Evolutionary conservation across 2,329 filamentous ascomycete genomes (phyloP).

Genomic region (Aureobasidium leucospermi): DNA sequence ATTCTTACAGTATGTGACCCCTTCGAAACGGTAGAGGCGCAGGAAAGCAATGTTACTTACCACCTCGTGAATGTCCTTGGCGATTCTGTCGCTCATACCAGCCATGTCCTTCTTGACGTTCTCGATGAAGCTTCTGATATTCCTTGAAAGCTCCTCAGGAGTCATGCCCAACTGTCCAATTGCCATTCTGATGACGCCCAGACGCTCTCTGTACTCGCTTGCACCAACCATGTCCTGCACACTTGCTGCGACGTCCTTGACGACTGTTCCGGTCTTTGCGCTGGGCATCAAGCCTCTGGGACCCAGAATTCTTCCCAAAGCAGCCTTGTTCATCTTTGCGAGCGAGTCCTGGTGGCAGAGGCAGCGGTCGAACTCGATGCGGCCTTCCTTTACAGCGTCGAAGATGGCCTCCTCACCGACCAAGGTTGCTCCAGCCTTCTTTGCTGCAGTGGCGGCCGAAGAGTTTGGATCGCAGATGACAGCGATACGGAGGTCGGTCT

Average conservation of each 20-base stretch:
- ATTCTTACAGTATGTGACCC: neutral
- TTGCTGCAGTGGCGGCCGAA: constrained; percentile 64
- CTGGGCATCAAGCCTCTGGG: constrained; percentile 91
- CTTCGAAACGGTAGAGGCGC: constrained; percentile 17
- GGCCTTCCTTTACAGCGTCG: constrained; percentile 64
- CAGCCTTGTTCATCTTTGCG: constrained; percentile 71
- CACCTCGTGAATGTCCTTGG: constrained; percentile 67
- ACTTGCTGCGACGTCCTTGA: constrained; percentile 65
- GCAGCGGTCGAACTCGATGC: constrained; percentile 80
- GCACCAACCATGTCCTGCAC: constrained; percentile 79
- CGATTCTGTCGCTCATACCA: constrained; percentile 54
- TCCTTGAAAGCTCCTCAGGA: constrained; percentile 75
- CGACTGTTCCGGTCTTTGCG: constrained; percentile 79
- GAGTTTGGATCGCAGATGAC: constrained; percentile 85
- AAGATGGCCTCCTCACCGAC: constrained; percentile 86
- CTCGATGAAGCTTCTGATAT: constrained; percentile 70
- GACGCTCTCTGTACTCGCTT: constrained; percentile 77
- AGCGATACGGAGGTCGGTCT: constrained; percentile 79
- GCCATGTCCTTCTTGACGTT: constrained; percentile 72
- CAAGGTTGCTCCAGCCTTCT: constrained; percentile 68
- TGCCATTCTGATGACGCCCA: constrained; percentile 80
- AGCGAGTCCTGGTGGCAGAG: constrained; percentile 78
- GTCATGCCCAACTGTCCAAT: constrained; percentile 86
- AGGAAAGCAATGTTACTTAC: constrained; percentile 41
- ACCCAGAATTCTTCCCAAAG: constrained; percentile 72